These are phyloP conservation scores for Aspergillus leporis DNA, from an alignment of 495 filamentous ascomycete species.

Conservation along the genomic window DNA sequence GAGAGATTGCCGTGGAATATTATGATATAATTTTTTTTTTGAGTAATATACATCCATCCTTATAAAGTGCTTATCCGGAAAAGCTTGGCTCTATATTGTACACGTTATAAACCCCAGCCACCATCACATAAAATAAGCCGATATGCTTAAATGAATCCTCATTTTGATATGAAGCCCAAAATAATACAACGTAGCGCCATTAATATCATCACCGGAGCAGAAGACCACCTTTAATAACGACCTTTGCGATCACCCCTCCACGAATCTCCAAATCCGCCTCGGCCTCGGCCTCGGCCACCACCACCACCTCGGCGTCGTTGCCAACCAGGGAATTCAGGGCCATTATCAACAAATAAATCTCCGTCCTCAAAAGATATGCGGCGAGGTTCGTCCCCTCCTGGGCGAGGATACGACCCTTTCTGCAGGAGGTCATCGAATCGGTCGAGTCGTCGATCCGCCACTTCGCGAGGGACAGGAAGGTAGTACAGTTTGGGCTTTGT, in stretches of 20 bases:
- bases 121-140: background rate
- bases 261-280: conserved; percentile 33
- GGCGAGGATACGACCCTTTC: conserved; percentile 44
- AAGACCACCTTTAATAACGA: conserved; percentile 13
- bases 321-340: conserved; percentile 59
- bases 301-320: conserved; percentile 34
- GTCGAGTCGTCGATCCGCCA: conserved; percentile 65
- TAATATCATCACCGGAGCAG: background rate
- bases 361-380: conserved; percentile 78
- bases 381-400: conserved; percentile 64
- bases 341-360: conserved; percentile 70
- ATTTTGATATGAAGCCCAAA: background rate
- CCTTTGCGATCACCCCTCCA: conserved; percentile 30
- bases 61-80: background rate
- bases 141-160: background rate
- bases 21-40: background rate
- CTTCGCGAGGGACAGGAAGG: conserved; percentile 49
- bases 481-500: conserved; percentile 73
- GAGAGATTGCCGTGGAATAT: background rate
- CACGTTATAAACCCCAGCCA: background rate
- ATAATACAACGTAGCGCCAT: background rate
- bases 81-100: background rate
- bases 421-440: conserved; percentile 55
- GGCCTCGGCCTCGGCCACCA: conserved; percentile 27
- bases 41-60: background rate